Percentiles rank a stretch among this genome's conserved stretches.
Conservation (phyloP, 306 rosid species). For the Vigna mungo region DNA sequence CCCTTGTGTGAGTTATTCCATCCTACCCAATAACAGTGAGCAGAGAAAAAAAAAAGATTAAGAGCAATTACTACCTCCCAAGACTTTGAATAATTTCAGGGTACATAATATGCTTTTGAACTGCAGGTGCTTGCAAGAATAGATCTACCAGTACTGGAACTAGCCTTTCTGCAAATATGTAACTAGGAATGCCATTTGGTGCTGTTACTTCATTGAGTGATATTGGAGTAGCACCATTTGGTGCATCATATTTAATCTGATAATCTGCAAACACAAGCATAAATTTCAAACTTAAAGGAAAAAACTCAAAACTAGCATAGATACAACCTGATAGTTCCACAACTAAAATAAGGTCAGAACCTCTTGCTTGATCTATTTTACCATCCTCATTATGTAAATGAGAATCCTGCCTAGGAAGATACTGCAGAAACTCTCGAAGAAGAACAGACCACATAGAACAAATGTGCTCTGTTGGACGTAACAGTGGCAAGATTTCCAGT, state of each 20-base stretch:
- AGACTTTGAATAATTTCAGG: conserved; percentile 94
- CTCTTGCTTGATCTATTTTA: conserved; percentile 62
- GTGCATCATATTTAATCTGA: conserved; percentile 50
- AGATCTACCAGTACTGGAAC: conserved; percentile 87
- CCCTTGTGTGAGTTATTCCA: conserved; percentile 19
- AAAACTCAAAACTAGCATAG: conserved; percentile 40
- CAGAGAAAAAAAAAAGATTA: conserved; percentile 30
- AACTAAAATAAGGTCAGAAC: conserved; percentile 60
- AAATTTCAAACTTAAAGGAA: conserved; percentile 37
- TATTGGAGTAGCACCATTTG: conserved; percentile 63
- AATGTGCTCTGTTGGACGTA: conserved; percentile 73
- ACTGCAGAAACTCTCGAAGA: conserved; percentile 74
- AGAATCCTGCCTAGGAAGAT: conserved; percentile 80
- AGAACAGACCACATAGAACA: conserved; percentile 93
- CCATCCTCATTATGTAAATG: conserved; percentile 64
- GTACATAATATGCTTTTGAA: conserved; percentile 79
- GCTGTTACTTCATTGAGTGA: conserved; percentile 55
- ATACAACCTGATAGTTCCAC: conserved; percentile 43
- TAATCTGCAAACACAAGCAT: conserved; percentile 59
- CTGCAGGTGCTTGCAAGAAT: conserved; percentile 78
- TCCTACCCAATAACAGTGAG: conserved; percentile 12
- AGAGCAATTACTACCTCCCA: conserved; percentile 75
- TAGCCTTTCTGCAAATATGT: conserved; percentile 84
- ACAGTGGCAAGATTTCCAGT: conserved; percentile 80
- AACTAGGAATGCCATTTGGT: conserved; percentile 65